Evolutionary conservation across 768 basidiomycete genomes (phyloP), one percentile per base, ranked within the genome.

Genomic region (Sarcomyxa edulis): DNA sequence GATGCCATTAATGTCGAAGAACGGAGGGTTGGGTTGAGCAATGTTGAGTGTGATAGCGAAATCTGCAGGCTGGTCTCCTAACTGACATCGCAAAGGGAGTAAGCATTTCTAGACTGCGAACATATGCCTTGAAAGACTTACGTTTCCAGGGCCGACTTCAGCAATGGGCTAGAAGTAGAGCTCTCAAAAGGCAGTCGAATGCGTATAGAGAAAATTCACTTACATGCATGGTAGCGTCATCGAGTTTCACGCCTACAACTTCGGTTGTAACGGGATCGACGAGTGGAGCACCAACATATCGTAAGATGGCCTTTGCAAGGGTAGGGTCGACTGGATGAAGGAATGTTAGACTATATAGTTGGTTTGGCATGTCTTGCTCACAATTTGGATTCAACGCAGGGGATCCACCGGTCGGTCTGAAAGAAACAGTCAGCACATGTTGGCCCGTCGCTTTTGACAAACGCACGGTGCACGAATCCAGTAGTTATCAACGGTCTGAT

Each of bases 401-500:
- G 33, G 29, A 46, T 27, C 56, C 56, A 28, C 56, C 54, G 9
- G 51, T 54, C 15, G 50, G 45, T 3, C 52, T 55, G 4, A 27
- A 7, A 12, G 24, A 27, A 10, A 22, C 21, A 28, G 37, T 40
- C 30, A 48, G 23, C 24, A 44, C 9, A 18, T 39, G 11, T 6
- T 5, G 14, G 19, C 14, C 9, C 33, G 9, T 25, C 16, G 24
- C 1, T 6, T 3, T 14, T 16, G 16, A 20, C 32, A 19, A 31
- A 47, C 50, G 35, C 19, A 55, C 53, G 53, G 61, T 22, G 56
- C 60, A 33, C 57, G 55, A 42, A 69, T 61, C 56, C 70, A 71
- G 52, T 72, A 72, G 49, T 73, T 73, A 27, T 46, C 60, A 6
- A 70, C 50, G 8, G 58, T 51, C 43, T 71, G 67, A 46, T 67